Evolutionary conservation across 179 eudicot genomes (phyloP), one percentile per base, ranked within the genome.

Genomic region (Monotropa hypopitys): DNA sequence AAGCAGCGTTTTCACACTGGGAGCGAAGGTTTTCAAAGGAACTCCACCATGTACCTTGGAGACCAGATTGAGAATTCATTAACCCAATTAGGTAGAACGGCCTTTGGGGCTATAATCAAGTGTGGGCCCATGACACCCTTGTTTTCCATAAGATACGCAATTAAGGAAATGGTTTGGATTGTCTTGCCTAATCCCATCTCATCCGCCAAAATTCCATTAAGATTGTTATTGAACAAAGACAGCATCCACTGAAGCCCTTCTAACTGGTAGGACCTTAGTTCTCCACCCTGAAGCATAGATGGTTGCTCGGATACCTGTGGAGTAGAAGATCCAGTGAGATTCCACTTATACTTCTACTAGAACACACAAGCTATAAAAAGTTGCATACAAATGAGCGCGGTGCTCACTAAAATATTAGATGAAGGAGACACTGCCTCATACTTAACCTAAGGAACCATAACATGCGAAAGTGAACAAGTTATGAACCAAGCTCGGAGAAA

Each of bases 211-310:
- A 96, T 96, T 74, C 99, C 99, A 81, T 96, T 96, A 47, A 96
- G 85, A 84, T 96, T 96, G 87, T 96, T 96, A 78, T 96, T 96
- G 81, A 91, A 96, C 81, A 96, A 79, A 50, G 99, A 96, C 76
- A 96, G 79, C 99, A 96, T 96, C 99, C 99, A 96, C 71, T 96
- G 99, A 62, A 96, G 97, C 81, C 99, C 99, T 86, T 96, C 99
- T 70, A 96, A 20, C 88, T 96, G 99, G 83, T 96, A 96, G 7
- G 91, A 82, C 85, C 99, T 89, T 54, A 96, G 87, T 86, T 93
- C 99, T 83, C 99, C 99, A 78, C 99, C 99, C 81, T 93, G 99
- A 86, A 96, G 99, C 89, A 88, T 84, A 73, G 92, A 83, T 66
- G 99, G 99, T 84, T 96, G 99, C 94, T 96, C 99, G 3, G 89